A percentile compares a stretch with the other conserved stretches of the same genome.
phyloP scores from a whole-genome alignment of 768 basidiomycete species.

The Chalciporus sphaerocephalus region DNA sequence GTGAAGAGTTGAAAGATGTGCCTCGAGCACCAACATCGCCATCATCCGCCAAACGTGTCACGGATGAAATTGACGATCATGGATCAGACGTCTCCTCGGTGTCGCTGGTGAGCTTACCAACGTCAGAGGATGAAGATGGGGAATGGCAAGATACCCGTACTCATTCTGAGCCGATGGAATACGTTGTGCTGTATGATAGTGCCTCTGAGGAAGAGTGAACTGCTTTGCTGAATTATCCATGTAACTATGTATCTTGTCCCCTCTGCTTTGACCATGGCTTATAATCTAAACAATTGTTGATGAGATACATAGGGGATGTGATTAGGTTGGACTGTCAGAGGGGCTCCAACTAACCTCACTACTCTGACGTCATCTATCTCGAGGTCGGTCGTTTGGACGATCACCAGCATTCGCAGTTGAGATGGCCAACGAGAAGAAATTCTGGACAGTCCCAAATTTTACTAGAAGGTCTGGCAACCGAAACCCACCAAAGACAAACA shows the following conservation, averaged over 20 bases:
- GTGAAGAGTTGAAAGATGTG: constrained; percentile 4
- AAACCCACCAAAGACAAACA: neutral
- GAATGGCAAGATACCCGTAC: constrained; percentile 57
- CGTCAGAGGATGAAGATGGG: constrained; percentile 51
- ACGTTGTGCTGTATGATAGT: constrained; percentile 71
- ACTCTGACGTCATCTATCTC: too few relatives aligned
- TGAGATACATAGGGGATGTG: neutral
- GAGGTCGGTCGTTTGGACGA: too few relatives aligned
- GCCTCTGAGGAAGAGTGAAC: constrained; percentile 48
- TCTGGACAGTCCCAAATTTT: constrained; percentile 19
- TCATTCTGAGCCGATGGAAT: constrained; percentile 47
- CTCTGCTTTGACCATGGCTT: neutral
- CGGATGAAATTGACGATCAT: constrained; percentile 35
- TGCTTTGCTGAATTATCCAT: constrained; percentile 4
- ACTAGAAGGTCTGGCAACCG: constrained; percentile 13
- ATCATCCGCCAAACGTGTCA: constrained; percentile 30
- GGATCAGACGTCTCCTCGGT: constrained; percentile 45
- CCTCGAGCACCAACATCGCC: constrained; percentile 9
- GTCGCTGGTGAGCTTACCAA: constrained; percentile 59
- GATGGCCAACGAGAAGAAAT: constrained; percentile 28
- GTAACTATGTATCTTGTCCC: constrained; percentile 4
- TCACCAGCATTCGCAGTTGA: neutral
- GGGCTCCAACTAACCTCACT: neutral
- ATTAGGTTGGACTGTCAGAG: neutral
- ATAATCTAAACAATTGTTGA: neutral